Evolutionary conservation across 139 green algal species (phyloP), one percentile per base, ranked within the genome.

Genomic region (Picochlorum sp.): DNA sequence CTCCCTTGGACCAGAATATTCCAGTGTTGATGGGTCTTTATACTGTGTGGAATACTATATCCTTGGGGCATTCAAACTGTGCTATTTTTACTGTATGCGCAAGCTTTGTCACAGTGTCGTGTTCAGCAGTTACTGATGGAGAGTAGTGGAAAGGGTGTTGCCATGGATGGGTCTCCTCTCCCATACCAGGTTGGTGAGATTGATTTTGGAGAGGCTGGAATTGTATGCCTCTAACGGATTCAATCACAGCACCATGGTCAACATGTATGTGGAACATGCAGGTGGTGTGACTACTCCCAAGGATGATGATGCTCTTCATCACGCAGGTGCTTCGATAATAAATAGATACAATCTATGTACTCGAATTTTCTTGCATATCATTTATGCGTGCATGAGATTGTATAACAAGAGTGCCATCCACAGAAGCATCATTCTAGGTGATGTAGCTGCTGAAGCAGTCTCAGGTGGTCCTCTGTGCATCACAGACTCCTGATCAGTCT

Each of bases 81-180:
- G 94, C 92, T 49, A 97, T 99, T 78, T 85, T 99, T 26, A 65
- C 94, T 93, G 34, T 98, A 99, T 87, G 90, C 82, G 65, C 93
- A 96, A 79, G 91, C 94, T 0, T 80, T 99, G 65, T 85, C 88
- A 59, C 97, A 98, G 81, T 82, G 98, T 54, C 81, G 92, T 1
- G 97, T 98, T 63, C 94, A 99, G 81, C 84, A 96, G 79, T 88
- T 99, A 68, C 84, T 77, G 37, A 99, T 99, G 94, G 94, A 99
- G 82, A 90, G 74, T 71, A 99, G 98, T 66, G 94, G 94, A 70
- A 99, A 99, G 85, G 90, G 94, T 4, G 94, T 99, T 14, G 79
- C 82, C 66, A 91, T 97, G 4, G 79, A 96, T 65, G 94, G 94
- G 51, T 74, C 65, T 18, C 72, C 68, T 15, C 82, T 98, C 72